Evolutionary conservation across 2,329 filamentous ascomycete genomes (phyloP).

Genomic region (Sclerotinia glacialis): DNA sequence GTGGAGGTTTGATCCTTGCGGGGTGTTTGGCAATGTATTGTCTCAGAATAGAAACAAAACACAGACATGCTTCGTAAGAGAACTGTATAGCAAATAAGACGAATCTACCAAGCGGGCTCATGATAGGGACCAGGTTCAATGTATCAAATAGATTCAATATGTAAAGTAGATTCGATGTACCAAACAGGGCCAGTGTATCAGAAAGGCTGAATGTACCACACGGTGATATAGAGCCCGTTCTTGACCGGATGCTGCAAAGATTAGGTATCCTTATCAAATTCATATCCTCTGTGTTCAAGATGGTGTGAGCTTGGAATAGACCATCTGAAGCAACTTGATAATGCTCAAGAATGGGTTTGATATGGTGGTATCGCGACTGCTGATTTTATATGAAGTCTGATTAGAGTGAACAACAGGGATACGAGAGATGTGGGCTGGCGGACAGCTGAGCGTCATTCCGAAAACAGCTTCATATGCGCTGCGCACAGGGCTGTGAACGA

Average conservation of each 20-base stretch:
- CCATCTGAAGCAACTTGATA: background rate
- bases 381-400: background rate
- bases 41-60: slow-evolving; percentile 62
- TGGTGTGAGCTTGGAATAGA: background rate
- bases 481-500: slow-evolving; percentile 7
- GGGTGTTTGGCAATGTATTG: slow-evolving; percentile 59
- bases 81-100: background rate
- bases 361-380: background rate
- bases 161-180: background rate
- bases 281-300: background rate
- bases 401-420: slow-evolving; percentile 12
- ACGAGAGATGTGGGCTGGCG: background rate
- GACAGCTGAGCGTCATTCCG: background rate
- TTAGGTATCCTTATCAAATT: background rate
- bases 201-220: background rate
- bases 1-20: slow-evolving; percentile 54
- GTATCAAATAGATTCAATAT: background rate
- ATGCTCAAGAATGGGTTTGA: background rate
- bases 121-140: background rate
- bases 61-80: slow-evolving; percentile 53
- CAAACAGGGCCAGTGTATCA: background rate
- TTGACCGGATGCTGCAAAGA: background rate
- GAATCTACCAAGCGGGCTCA: background rate
- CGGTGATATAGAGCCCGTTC: background rate
- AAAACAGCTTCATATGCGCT: slow-evolving; percentile 5